These are phyloP conservation scores for Podospora tetraspora DNA, from an alignment of 495 filamentous ascomycete species.

Conservation along the genomic window DNA sequence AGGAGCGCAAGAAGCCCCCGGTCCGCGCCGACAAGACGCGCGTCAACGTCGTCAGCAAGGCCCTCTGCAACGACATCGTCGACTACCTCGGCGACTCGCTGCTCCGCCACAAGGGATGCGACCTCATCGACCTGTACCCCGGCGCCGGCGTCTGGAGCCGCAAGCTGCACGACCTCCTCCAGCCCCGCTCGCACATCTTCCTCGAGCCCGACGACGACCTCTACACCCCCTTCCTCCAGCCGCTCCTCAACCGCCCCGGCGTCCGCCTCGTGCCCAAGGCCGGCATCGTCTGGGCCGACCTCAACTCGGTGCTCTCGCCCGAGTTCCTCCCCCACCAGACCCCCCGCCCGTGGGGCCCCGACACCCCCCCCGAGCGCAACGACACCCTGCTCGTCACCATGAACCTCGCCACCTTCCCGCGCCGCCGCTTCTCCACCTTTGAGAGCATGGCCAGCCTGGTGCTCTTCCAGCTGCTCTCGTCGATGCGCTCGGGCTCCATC, in stretches of 20 bases:
- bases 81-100: constrained; percentile 46
- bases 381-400: constrained; percentile 63
- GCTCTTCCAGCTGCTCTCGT: constrained; percentile 43
- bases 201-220: constrained; percentile 56
- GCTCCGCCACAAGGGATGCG: constrained; percentile 58
- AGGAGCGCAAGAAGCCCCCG: background rate
- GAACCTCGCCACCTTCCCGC: constrained; percentile 47
- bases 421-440: constrained; percentile 30
- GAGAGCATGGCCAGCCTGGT: constrained; percentile 40
- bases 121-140: constrained; percentile 81
- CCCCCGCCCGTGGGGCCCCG: constrained; percentile 14
- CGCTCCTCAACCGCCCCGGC: constrained; percentile 52
- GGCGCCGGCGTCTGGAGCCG: constrained; percentile 68
- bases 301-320: constrained; percentile 43
- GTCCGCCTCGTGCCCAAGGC: constrained; percentile 50
- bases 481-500: constrained; percentile 36
- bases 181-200: constrained; percentile 75
- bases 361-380: constrained; percentile 43
- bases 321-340: constrained; percentile 48
- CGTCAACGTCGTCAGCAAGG: constrained; percentile 52
- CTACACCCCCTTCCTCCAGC: constrained; percentile 55
- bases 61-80: constrained; percentile 49
- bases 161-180: constrained; percentile 64
- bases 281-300: constrained; percentile 45
- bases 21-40: constrained; percentile 19